Percentiles rank a stretch among this genome's conserved stretches.
phyloP scores from a whole-genome alignment of 2,329 filamentous ascomycete genomes.

The Penicillium paneum region DNA sequence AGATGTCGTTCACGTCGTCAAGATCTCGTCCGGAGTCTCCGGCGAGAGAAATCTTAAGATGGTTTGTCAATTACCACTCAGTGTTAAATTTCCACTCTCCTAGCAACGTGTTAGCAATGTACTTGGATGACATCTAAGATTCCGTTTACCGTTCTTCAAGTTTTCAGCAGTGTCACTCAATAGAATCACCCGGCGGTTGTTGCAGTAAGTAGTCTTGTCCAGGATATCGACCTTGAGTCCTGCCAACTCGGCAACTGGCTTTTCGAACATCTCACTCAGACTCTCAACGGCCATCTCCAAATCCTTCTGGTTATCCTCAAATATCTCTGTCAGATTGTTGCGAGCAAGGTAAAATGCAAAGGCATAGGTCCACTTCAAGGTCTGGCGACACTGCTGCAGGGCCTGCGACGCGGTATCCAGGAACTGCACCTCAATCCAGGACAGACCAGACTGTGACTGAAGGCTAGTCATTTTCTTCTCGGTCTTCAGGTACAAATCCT shows the following conservation, averaged over 20 bases:
- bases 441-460: conserved; percentile 90
- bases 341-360: conserved; percentile 96
- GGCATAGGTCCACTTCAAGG: conserved; percentile 97
- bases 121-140: neutral
- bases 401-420: conserved; percentile 89
- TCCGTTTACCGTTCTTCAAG: conserved; percentile 70
- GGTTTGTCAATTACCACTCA: conserved; percentile 32
- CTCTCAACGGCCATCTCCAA: conserved; percentile 96
- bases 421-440: conserved; percentile 99
- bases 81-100: conserved; percentile 49
- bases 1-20: conserved; percentile 26
- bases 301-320: conserved; percentile 98
- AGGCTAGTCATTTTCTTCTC: conserved; percentile 99
- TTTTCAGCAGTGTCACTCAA: conserved; percentile 92
- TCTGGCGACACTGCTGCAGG: conserved; percentile 94
- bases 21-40: conserved; percentile 4
- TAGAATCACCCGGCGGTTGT: conserved; percentile 82
- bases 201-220: conserved; percentile 98
- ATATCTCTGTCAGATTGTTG: conserved; percentile 95
- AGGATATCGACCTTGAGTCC: conserved; percentile 94
- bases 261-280: conserved; percentile 98
- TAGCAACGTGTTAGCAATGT: conserved; percentile 15
- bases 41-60: neutral
- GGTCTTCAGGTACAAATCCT: conserved; percentile 91
- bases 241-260: conserved; percentile 81